phyloP scores from a whole-genome alignment of 306 rosid species.

The Citrullus amarus region DNA sequence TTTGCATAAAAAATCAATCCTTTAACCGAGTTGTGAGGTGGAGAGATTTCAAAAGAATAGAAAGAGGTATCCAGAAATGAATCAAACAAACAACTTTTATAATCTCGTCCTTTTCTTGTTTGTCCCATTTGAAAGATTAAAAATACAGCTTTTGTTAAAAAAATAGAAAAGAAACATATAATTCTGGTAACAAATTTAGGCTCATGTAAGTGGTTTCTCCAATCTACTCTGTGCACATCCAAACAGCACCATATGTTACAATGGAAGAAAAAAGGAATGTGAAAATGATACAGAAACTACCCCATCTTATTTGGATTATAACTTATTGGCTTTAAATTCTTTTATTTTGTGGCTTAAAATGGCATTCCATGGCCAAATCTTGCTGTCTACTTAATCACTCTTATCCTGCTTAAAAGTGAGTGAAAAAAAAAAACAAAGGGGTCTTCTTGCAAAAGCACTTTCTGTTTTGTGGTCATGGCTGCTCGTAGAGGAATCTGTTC shows the following conservation, averaged over 20 bases:
- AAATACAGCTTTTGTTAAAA: no score
- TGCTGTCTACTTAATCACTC: not conserved
- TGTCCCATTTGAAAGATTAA: not conserved
- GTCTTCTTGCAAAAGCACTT: not conserved
- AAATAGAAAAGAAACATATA: no score
- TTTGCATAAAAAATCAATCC: not conserved
- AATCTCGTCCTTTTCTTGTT: not conserved
- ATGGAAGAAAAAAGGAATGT: not conserved
- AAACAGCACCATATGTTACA: not conserved
- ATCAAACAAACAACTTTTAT: not conserved
- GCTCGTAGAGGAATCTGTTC: slow-evolving; percentile 42
- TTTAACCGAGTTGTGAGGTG: not conserved
- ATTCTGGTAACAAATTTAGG: not conserved
- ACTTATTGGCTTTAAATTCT: not conserved
- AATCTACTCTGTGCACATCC: not conserved
- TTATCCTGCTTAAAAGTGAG: no score
- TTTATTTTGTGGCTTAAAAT: not conserved
- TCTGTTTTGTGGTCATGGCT: slow-evolving; percentile 43
- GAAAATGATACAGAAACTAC: not conserved
- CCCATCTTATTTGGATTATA: not conserved
- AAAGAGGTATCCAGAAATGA: not conserved
- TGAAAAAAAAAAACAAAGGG: no score
- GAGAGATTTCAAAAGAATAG: not conserved
- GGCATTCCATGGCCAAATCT: not conserved
- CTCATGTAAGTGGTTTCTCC: not conserved